Base-by-base conservation (phyloP, 148 eudicot genomes). In the Dianthus caryophyllus region DNA sequence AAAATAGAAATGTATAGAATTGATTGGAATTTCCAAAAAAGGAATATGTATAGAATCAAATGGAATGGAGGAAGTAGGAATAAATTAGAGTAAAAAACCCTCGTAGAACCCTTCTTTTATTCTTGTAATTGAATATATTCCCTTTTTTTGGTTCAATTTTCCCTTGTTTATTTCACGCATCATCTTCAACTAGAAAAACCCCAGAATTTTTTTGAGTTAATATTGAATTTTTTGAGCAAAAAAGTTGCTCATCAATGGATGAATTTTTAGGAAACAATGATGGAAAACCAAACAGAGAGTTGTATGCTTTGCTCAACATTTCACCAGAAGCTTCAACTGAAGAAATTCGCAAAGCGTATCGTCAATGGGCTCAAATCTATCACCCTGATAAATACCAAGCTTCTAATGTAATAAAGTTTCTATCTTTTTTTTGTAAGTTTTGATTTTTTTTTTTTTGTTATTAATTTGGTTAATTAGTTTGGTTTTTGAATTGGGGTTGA, bases 331-430 rank as follows among this genome's bases (percentile, higher is more conserved):
- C 97, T 53, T 80, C 97, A 0, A 90, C 89, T 46, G 97, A 94
- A 73, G 97, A 94, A 76, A 90, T 94, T 61, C 79, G 95, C 52
- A 90, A 82, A 77, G 87, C 97, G n/a, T 94, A 94, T 86, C 90
- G 98, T 16, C 96, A 94, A 66, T 94, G 97, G 97, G 98, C 98
- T 67, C 96, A 88, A 82, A 73, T 94, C 36, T 94, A 94, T 61
- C 98, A 94, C 66, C 97, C 98, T 54, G 97, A 94, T 72, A 94
- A 94, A 73, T 83, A 84, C 66, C 98, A 90, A 77, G 77, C 83
- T 81, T 77, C 85, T 15, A 75, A 82, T 71, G 98, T 83, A 83
- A 51, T 24, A 13, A 44, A 43, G 2, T 4, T 7, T 18, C 29
- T 61, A 16, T 25, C 55, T 59, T 26, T 61, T 43, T 66, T 21